A percentile compares a stretch with the other conserved stretches of the same genome.
Evolutionary conservation across 768 basidiomycete species (phyloP).

Genomic region (Kwoniella europaea): DNA sequence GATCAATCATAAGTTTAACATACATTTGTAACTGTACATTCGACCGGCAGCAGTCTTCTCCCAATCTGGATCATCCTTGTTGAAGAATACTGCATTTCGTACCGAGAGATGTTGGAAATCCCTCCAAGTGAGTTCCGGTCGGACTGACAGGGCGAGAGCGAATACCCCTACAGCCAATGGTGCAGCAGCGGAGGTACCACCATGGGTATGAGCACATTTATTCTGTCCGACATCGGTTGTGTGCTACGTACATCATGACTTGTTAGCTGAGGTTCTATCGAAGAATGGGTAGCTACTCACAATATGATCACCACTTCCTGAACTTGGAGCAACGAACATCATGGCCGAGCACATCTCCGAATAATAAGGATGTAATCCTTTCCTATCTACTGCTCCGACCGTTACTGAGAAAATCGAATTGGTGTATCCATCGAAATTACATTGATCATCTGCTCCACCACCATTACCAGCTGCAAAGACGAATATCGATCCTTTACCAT

Average conservation of each 20-base stretch:
- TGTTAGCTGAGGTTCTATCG: neutral
- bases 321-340: slow-evolving; percentile 94
- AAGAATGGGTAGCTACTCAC: slow-evolving; percentile 63
- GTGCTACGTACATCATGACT: slow-evolving; percentile 64
- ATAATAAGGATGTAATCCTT: slow-evolving; percentile 93
- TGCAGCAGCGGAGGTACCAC: slow-evolving; percentile 96
- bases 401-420: slow-evolving; percentile 97
- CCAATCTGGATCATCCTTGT: slow-evolving; percentile 92
- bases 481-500: slow-evolving; percentile 87
- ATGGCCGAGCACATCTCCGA: slow-evolving; percentile 98
- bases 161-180: slow-evolving; percentile 95
- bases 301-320: slow-evolving; percentile 89
- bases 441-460: slow-evolving; percentile 86
- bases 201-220: slow-evolving; percentile 79
- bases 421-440: slow-evolving; percentile 99
- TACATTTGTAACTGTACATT: slow-evolving; percentile 79
- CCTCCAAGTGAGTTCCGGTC: slow-evolving; percentile 94
- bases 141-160: slow-evolving; percentile 83
- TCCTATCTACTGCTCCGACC: slow-evolving; percentile 90
- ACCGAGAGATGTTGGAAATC: slow-evolving; percentile 92
- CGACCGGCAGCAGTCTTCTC: slow-evolving; percentile 75
- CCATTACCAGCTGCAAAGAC: slow-evolving; percentile 99
- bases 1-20: neutral
- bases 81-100: slow-evolving; percentile 74
- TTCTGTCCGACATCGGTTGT: slow-evolving; percentile 92